Conservation (phyloP, 352 stramenopile genomes). For the Globisporangium nodosum region DNA sequence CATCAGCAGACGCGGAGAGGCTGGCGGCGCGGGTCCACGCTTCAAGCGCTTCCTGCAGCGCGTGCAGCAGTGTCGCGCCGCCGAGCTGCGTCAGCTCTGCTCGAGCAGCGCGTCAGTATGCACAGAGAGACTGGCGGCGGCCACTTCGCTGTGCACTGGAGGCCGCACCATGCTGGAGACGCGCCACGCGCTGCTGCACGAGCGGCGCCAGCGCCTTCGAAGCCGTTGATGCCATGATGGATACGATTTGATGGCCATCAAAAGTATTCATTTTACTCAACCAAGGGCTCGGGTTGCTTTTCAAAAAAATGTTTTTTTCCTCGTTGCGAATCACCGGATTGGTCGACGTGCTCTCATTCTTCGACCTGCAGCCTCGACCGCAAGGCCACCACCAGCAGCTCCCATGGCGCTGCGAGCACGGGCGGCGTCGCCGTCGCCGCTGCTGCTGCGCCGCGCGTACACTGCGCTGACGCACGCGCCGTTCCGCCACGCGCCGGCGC, state of each 20-base stretch:
- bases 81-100: constrained; percentile 23
- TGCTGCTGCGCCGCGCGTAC: constrained; percentile 26
- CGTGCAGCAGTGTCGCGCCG: constrained; percentile 35
- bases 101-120: not conserved
- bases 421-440: not conserved
- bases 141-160: not conserved
- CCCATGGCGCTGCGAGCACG: not conserved
- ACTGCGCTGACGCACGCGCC: constrained; percentile 44
- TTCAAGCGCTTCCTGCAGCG: constrained; percentile 20
- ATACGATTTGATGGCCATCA: not conserved
- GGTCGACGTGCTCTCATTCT: not conserved
- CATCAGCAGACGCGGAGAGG: no score
- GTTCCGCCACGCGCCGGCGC: constrained; percentile 45
- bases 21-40: no score
- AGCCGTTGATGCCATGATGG: not conserved
- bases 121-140: not conserved
- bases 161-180: not conserved
- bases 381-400: not conserved
- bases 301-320: not conserved
- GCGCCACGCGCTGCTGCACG: not conserved
- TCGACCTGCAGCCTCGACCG: not conserved
- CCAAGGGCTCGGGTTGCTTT: not conserved
- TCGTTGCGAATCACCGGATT: not conserved
- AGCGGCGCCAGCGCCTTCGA: not conserved
- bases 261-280: not conserved